Conservation (phyloP, 2,329 filamentous ascomycete genomes). For the Venturia nashicola region DNA sequence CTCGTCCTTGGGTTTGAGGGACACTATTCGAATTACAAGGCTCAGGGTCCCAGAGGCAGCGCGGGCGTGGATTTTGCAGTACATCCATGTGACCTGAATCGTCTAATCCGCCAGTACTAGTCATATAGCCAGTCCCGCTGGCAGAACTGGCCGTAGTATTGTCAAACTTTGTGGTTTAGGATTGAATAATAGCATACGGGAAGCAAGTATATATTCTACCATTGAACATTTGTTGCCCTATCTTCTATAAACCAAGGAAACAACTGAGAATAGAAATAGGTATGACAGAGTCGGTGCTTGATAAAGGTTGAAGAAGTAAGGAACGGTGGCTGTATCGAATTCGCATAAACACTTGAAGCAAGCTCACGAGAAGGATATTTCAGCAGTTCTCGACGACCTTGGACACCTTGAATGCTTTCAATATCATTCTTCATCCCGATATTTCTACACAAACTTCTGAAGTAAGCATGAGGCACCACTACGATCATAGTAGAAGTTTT, state of each 20-base stretch:
- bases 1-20: no score
- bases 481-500: not conserved
- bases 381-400: no score
- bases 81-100: no score
- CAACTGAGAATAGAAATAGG: not conserved
- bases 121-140: no score
- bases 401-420: not conserved
- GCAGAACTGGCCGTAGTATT: no score
- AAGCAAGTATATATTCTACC: not conserved
- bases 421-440: not conserved
- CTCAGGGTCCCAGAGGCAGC: no score
- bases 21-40: no score
- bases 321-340: not conserved
- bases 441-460: not conserved
- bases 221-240: not conserved
- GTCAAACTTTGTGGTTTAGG: not conserved
- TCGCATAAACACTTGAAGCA: no score
- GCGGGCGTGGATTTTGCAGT: no score
- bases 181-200: not conserved
- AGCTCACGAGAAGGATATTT: no score
- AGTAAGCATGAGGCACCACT: not conserved
- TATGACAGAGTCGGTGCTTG: no score
- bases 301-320: not conserved
- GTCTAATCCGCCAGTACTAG: no score
- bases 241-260: not conserved